Conservation (phyloP, 2,329 filamentous ascomycete genomes). For the Remersonia thermophila region DNA sequence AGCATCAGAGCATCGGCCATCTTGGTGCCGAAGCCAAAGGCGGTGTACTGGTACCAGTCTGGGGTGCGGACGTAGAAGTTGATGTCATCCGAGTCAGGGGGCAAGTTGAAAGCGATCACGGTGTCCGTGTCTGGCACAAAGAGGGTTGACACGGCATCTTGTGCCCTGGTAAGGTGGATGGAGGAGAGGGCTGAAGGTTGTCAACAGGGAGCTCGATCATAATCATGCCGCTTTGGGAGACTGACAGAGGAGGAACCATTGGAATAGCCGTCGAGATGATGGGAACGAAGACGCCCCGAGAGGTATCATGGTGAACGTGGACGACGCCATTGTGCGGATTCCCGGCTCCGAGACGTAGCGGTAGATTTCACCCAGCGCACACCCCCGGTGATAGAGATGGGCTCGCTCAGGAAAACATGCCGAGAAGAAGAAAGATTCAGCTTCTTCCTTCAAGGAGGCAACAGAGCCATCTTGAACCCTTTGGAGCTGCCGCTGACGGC, state of each 20-base stretch:
- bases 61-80: slow-evolving; percentile 18
- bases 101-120: slow-evolving; percentile 16
- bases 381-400: too few species aligned
- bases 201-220: neutral
- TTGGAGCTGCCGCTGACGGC: too few species aligned
- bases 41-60: slow-evolving; percentile 17
- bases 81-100: slow-evolving; percentile 16
- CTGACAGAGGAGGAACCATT: slow-evolving; percentile 7
- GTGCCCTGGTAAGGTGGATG: slow-evolving; percentile 1
- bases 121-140: slow-evolving; percentile 16
- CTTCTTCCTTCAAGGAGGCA: too few species aligned
- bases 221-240: neutral
- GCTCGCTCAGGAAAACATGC: too few species aligned
- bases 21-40: slow-evolving; percentile 16
- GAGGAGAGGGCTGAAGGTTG: slow-evolving; percentile 2
- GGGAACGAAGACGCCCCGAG: too few species aligned
- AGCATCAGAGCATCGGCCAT: slow-evolving; percentile 18
- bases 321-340: too few species aligned
- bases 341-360: too few species aligned
- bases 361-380: too few species aligned
- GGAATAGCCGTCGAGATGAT: neutral
- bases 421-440: too few species aligned
- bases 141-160: slow-evolving; percentile 13
- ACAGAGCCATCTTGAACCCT: too few species aligned
- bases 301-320: too few species aligned